Conservation (phyloP, 441 rosid species). For the Pelargonium fulgidum region DNA sequence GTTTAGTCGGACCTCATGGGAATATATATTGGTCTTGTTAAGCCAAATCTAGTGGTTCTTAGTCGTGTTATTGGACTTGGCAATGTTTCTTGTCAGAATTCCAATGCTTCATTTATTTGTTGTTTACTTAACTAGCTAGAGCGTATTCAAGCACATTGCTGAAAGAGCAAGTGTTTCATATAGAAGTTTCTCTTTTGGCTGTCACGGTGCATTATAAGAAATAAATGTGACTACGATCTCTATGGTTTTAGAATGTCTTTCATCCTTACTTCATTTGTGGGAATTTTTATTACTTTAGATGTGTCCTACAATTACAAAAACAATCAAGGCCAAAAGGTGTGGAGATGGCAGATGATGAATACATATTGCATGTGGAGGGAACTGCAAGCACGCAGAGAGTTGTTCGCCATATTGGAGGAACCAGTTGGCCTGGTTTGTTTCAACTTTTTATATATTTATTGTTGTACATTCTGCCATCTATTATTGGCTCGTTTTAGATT, state of each 20-base stretch:
- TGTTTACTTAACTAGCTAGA: no score
- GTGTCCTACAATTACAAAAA: slow-evolving; percentile 67
- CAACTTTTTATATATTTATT: neutral
- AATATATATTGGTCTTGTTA: neutral
- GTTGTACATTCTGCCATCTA: neutral
- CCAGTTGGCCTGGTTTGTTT: slow-evolving; percentile 85
- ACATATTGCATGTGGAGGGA: slow-evolving; percentile 89
- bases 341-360: slow-evolving; percentile 74
- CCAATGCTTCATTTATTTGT: no score
- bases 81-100: no score
- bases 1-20: neutral
- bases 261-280: neutral
- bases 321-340: slow-evolving; percentile 63
- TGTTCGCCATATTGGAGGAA: slow-evolving; percentile 73
- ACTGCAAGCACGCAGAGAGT: slow-evolving; percentile 77
- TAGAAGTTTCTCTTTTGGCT: no score
- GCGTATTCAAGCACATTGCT: no score
- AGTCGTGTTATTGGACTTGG: neutral
- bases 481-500: neutral
- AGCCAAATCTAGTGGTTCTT: neutral
- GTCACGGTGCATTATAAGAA: no score
- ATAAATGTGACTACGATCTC: neutral
- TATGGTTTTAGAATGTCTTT: neutral
- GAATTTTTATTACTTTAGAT: slow-evolving; percentile 30
- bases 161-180: no score